These are phyloP conservation scores for Trifolium pratense DNA, from an alignment of 306 rosid genomes.

Conservation along the genomic window DNA sequence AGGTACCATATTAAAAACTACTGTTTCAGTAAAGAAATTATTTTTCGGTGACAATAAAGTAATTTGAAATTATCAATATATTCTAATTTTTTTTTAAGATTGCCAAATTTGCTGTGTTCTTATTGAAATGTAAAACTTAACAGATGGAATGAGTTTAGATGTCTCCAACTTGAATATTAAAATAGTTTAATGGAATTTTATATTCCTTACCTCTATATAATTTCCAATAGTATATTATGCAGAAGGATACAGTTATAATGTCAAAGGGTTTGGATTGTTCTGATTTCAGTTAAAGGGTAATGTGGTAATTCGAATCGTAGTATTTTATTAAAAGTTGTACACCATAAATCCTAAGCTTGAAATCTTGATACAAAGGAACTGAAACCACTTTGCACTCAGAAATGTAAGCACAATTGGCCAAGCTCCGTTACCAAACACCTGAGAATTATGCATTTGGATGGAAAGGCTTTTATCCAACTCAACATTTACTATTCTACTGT, in stretches of 20 bases:
- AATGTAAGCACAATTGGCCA: too few species aligned
- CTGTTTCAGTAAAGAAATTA: not conserved
- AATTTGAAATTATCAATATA: too few species aligned
- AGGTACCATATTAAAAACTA: slow-evolving; percentile 47
- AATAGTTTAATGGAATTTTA: not conserved
- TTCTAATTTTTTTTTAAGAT: too few species aligned
- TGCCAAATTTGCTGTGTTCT: too few species aligned
- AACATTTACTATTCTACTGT: slow-evolving; percentile 23
- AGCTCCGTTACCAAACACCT: not conserved
- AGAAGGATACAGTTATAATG: not conserved
- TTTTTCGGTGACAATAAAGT: not conserved
- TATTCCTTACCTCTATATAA: slow-evolving; percentile 5
- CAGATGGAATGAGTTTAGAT: too few species aligned
- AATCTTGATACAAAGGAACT: too few species aligned
- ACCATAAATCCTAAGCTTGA: too few species aligned
- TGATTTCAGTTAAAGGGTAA: not conserved
- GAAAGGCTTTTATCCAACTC: slow-evolving; percentile 2
- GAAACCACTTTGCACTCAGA: too few species aligned
- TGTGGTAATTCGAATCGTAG: too few species aligned
- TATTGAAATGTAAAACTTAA: too few species aligned
- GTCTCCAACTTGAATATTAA: too few species aligned
- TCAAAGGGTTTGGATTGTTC: not conserved
- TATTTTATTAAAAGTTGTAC: too few species aligned
- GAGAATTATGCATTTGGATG: not conserved
- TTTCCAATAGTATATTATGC: slow-evolving; percentile 4